Percentiles rank a stretch among this genome's conserved stretches.
These are phyloP conservation scores for Tuber magnatum DNA, from an alignment of 495 filamentous ascomycete genomes.

Conservation along the genomic window DNA sequence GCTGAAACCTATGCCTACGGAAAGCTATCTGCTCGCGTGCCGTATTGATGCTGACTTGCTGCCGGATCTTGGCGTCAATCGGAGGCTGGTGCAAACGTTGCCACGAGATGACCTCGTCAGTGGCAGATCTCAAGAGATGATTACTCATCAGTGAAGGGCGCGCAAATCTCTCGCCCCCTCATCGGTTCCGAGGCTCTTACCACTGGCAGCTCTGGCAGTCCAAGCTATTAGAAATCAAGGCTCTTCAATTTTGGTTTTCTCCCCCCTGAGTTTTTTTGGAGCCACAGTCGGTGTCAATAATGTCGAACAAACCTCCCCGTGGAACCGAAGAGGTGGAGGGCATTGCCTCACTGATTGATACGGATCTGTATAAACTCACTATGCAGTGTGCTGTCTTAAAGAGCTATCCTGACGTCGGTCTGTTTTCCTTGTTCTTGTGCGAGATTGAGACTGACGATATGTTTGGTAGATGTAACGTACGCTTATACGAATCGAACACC, in stretches of 20 bases:
- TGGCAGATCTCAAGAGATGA: background rate
- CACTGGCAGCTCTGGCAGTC: background rate
- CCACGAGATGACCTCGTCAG: background rate
- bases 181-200: background rate
- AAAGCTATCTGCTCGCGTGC: background rate
- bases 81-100: background rate
- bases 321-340: conserved; percentile 43
- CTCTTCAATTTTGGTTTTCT: background rate
- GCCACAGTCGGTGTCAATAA: background rate
- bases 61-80: background rate
- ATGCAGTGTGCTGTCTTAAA: conserved; percentile 97
- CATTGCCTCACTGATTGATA: conserved; percentile 87
- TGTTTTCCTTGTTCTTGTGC: conserved; percentile 21
- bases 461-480: conserved; percentile 63
- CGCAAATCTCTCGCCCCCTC: background rate
- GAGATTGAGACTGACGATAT: conserved; percentile 28
- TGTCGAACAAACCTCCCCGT: background rate
- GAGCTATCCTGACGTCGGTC: conserved; percentile 74
- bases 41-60: no score
- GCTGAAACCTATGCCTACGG: background rate
- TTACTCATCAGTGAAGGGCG: background rate
- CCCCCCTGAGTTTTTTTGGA: background rate
- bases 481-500: conserved; percentile 91
- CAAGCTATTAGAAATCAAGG: background rate
- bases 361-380: conserved; percentile 95